Evolutionary conservation across 2,329 filamentous ascomycete species (phyloP), one percentile per base, ranked within the genome.

Genomic region (Fulvia fulva): DNA sequence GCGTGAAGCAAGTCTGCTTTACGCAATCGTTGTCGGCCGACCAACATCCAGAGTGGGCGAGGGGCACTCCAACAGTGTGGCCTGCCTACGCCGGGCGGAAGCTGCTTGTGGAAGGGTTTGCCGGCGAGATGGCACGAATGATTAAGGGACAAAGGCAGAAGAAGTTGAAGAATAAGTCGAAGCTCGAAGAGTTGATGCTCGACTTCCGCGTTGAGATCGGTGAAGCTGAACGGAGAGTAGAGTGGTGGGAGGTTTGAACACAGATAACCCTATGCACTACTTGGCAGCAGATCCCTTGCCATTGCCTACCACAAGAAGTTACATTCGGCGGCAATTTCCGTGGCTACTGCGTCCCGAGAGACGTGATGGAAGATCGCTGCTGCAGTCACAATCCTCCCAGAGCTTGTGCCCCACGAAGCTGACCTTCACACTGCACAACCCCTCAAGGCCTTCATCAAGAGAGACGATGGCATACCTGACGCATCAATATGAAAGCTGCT

Each of bases 111-210:
- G 60, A 58, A 19, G 55, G 57, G 2, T 62, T 62, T 22, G 53
- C 55, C 3, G 59, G 56, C 23, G 53, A 59, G 21, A 47, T 60
- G n/a, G 56, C 55, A 19, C 37, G 52, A 16, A n/a, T 34, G 25
- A 61, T 60, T 16, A 61, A 60, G 30, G 57, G 56, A 5, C 51
- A 53, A 43, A 51, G 55, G 23, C 21, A 50, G 45, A 57, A 19
- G 34, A 22, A 22, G n/a, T 34, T 57, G 34, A 57, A 46, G 21
- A 23, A 23, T 9, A 46, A 22, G 5, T 8, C 21, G 8, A 26
- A 46, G 11, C n/a, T 46, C 9, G 44, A 46, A 1, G n/a, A 26
- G 16, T 7, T 16, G n/a, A 46, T 46, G 1, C 9, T 12, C 7
- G 21, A 46, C 2, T 46, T 46, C 44, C 44, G 44, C 21, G 19